Base-by-base conservation (phyloP, 768 basidiomycete genomes). In the Lactarius hatsudake region DNA sequence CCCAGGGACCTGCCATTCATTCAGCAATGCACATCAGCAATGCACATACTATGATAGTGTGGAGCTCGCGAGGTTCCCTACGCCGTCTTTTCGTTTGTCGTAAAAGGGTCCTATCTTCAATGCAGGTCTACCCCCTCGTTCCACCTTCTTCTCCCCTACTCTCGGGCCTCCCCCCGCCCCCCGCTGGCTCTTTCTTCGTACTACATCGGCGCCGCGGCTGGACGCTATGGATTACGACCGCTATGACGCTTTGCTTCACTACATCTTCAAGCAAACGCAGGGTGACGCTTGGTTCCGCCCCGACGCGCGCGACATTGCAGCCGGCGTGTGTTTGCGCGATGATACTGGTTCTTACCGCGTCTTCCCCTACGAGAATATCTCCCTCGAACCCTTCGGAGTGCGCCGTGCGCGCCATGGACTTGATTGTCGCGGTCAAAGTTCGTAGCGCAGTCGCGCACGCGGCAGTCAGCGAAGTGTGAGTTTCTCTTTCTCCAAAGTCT, bases 231-330 rank as follows among this genome's bases (percentile, higher is more conserved):
- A 78, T 71, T 77, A 78, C 73, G 76, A 80, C 75, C 75, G 79
- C 61, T 79, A 79, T 75, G 79, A 80, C 69, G 79, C 79, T 58
- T 74, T 80, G 68, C 75, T 80, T 62, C 79, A 80, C 72, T 79
- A 79, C 71, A 78, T 80, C 74, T 79, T 79, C 78, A 78, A 80
- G 74, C 79, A 79, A 72, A 80, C 79, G 15, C 79, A 80, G 75
- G 81, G 82, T 66, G 82, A 83, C 74, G 83, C 82, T 53, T 83
- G 82, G 82, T 84, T 83, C 70, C 79, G 83, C 54, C 82, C 83
- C 61, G 80, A 80, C 70, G 82, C 83, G 65, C 80, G 81, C 69
- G 76, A 78, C 23, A 78, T 83, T 63, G 75, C 81, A 0, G 78
- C 80, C 13, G 82, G 83, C 62, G 82, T 83, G 2, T 82, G 81